phyloP scores from a whole-genome alignment of 495 filamentous ascomycete species.

The Lentithecium fluviatile region DNA sequence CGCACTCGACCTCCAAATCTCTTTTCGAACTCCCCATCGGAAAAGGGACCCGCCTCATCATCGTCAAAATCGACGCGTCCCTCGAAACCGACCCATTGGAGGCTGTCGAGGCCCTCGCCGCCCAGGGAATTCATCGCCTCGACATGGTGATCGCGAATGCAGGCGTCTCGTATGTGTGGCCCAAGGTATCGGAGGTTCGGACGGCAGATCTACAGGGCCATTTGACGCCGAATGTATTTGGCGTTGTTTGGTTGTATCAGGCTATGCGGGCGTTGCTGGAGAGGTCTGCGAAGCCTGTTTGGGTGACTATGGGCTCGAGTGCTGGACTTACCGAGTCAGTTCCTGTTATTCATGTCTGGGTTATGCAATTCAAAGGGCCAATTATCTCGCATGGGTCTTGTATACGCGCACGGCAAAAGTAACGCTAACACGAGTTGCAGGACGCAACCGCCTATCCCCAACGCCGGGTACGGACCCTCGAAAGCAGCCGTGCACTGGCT shows the following conservation, averaged over 20 bases:
- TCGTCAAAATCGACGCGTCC: conserved; percentile 24
- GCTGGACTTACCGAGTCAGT: not conserved
- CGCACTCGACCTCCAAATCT: not conserved
- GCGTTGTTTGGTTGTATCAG: not conserved
- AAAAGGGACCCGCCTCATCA: conserved; percentile 2
- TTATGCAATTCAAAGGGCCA: no score
- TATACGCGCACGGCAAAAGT: no score
- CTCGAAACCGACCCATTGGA: conserved; percentile 16
- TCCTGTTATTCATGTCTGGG: no score
- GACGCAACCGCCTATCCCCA: not conserved
- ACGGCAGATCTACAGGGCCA: not conserved
- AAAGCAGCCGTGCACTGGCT: not conserved
- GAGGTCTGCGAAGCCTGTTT: not conserved
- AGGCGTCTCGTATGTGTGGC: conserved; percentile 7
- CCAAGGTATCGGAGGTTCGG: not conserved
- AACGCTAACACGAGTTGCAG: no score
- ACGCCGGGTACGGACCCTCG: not conserved
- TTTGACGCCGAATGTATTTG: not conserved
- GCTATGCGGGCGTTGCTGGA: not conserved
- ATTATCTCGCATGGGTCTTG: no score
- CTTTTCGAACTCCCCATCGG: conserved; percentile 10
- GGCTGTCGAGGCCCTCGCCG: conserved; percentile 5
- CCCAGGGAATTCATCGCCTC: conserved; percentile 13
- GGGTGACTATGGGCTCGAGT: not conserved
- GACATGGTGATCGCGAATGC: conserved; percentile 27